Conservation (phyloP, 2,329 filamentous ascomycete species). For the Triangularia verruculosa region DNA sequence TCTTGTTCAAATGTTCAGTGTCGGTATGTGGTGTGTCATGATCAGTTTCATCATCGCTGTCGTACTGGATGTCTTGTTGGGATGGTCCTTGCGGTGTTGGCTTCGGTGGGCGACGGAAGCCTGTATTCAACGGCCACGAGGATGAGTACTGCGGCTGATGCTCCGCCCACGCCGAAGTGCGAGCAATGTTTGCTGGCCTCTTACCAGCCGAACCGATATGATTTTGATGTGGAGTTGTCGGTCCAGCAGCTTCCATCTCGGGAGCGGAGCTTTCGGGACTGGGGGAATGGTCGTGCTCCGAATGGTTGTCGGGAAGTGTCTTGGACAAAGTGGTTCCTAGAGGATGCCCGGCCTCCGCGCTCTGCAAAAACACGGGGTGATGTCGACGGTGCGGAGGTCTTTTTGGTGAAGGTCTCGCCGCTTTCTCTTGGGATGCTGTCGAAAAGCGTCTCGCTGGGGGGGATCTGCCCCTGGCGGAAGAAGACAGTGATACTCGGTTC, state of each 20-base stretch:
- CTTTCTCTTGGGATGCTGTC: slow-evolving; percentile 4
- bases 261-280: slow-evolving; percentile 3
- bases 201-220: neutral
- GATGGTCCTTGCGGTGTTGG: neutral
- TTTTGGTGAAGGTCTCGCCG: slow-evolving; percentile 12
- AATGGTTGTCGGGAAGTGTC: neutral
- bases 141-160: slow-evolving; percentile 22
- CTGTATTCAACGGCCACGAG: slow-evolving; percentile 22
- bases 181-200: neutral
- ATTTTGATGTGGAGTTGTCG: neutral
- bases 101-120: slow-evolving; percentile 1
- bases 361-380: neutral
- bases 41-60: slow-evolving; percentile 24
- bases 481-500: slow-evolving; percentile 9
- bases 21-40: slow-evolving; percentile 2
- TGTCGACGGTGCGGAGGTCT: slow-evolving; percentile 6
- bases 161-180: slow-evolving; percentile 18
- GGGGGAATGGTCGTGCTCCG: slow-evolving; percentile 7
- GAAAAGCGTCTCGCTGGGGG: slow-evolving; percentile 16
- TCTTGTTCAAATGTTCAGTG: neutral
- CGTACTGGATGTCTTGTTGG: slow-evolving; percentile 11
- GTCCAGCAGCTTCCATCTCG: slow-evolving; percentile 4
- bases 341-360: neutral
- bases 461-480: slow-evolving; percentile 21
- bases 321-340: neutral